Percentiles rank a stretch among this genome's conserved stretches.
Evolutionary conservation across 257 asterid species (phyloP).

Genomic region (Lycium barbarum): DNA sequence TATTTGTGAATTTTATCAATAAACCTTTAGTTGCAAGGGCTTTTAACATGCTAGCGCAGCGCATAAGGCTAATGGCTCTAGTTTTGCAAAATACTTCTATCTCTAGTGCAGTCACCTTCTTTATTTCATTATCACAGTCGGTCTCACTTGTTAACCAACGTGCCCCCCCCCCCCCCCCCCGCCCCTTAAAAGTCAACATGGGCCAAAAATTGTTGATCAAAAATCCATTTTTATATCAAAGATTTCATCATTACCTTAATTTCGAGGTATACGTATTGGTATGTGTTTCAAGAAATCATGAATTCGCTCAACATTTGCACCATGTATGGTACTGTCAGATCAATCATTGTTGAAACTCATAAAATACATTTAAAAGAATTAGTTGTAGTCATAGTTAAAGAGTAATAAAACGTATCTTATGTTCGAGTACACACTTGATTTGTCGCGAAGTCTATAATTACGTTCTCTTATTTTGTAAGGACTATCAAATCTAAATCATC

Average conservation of each 20-base stretch:
- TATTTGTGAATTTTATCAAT: too few relatives aligned
- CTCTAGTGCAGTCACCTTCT: not conserved
- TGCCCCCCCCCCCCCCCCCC: not conserved
- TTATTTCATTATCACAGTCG: not conserved
- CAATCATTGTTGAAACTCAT: conserved; percentile 19
- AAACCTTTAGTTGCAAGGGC: not conserved
- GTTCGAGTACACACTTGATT: not conserved
- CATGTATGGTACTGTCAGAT: not conserved
- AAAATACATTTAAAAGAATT: not conserved
- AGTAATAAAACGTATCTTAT: not conserved
- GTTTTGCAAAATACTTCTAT: not conserved
- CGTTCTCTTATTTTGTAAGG: conserved; percentile 4
- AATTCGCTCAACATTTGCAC: not conserved
- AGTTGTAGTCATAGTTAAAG: not conserved
- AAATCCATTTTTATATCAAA: not conserved
- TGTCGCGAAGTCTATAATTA: conserved; percentile 6
- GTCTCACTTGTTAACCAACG: not conserved
- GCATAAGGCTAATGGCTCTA: not conserved
- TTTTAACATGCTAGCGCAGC: not conserved
- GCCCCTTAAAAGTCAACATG: not conserved
- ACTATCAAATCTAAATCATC: not conserved
- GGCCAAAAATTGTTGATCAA: not conserved
- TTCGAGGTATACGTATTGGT: not conserved
- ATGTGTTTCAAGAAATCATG: not conserved
- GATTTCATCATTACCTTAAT: not conserved